Base-by-base conservation (phyloP, 495 filamentous ascomycete species). In the Daldinia caldariorum region DNA sequence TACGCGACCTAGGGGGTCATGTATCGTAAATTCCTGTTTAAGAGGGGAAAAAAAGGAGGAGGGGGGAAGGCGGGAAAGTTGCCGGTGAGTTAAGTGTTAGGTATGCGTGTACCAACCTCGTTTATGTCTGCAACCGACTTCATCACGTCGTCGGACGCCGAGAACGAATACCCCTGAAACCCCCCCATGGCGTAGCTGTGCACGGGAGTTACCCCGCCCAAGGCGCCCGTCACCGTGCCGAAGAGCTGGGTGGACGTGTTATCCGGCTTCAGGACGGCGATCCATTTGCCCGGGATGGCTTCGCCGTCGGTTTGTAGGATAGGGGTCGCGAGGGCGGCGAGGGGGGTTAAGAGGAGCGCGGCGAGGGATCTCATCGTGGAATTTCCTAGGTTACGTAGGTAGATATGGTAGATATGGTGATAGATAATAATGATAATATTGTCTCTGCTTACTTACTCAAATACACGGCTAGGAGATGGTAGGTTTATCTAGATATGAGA, bases 241-340 rank as follows among this genome's bases (percentile, higher is more conserved):
- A 76, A 63, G n/a, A 79, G 47, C 18, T 37, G 37, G 0, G 66
- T 49, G 31, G 43, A 37, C 13, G 67, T 58, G 39, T 50, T 69
- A 18, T 61, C 51, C 14, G 81, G 79, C 61, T 85, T 86, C 73
- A 88, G 79, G 58, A 86, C 82, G 61, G 87, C 81, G 56, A 89
- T 85, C 79, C 86, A 89, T 73, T 82, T 83, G 62, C 79, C 78
- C n/a, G 80, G 78, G 16, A 88, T 75, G 41, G 80, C 65, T 41
- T 76, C 62, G 16, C 72, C 76, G 47, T 76, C 67, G 41, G 74
- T 63, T 43, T 71, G 62, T 35, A 82, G 71, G 63, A 81, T 67
- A 55, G 80, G 78, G 6, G 78, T 77, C 9, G 69, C 67, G 56
- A 76, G 58, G 41, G 37, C 57, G 29, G 64, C 69, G 18, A 72